Evolutionary conservation across 202 grass and related monocot genomes (phyloP).

Genomic region (Zizania palustris): DNA sequence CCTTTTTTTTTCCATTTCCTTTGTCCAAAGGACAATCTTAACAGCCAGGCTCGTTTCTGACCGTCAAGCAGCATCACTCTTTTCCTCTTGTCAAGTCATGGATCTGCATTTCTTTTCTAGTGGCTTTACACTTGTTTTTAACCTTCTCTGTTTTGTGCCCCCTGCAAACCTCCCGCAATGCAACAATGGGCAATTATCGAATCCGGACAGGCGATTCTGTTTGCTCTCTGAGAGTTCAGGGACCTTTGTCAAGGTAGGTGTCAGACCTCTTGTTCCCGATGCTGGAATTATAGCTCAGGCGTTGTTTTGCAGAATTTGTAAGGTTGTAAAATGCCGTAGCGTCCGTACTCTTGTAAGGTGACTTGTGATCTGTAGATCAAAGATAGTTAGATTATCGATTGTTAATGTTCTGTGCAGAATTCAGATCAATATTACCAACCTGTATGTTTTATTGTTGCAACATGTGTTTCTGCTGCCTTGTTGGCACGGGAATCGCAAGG

Average conservation of each 20-base stretch:
- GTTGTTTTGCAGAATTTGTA: neutral
- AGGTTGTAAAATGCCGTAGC: neutral
- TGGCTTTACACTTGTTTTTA: neutral
- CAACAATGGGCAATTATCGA: neutral
- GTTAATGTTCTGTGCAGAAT: too few species aligned
- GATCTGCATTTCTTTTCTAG: neutral
- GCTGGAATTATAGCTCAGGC: neutral
- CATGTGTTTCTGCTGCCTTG: neutral
- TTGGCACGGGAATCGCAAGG: neutral
- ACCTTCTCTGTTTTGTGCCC: constrained; percentile 18
- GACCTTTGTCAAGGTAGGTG: neutral
- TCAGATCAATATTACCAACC: too few species aligned
- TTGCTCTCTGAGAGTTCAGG: neutral
- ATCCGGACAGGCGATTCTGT: neutral
- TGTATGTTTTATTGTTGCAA: neutral
- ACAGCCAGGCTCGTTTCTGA: neutral
- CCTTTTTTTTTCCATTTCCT: neutral
- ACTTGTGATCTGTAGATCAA: neutral
- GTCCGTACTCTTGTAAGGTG: neutral
- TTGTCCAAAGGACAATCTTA: neutral
- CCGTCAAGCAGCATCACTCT: neutral
- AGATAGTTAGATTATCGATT: too few species aligned
- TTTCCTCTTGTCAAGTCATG: neutral
- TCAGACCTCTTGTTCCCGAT: neutral
- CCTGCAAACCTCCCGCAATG: constrained; percentile 12